Base-by-base conservation (phyloP, 257 asterid species). In the Ocimum tenuiflorum region DNA sequence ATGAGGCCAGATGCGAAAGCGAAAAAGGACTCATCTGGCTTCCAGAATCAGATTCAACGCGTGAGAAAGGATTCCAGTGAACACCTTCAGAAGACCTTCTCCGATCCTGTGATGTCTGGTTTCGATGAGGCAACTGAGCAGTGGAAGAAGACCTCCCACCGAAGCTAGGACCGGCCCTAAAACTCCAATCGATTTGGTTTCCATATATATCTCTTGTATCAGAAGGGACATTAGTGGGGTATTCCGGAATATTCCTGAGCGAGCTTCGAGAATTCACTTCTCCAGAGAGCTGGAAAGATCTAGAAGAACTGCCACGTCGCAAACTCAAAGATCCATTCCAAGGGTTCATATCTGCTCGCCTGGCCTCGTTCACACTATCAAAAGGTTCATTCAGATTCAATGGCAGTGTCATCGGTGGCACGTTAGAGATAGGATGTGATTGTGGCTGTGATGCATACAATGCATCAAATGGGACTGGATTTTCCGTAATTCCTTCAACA, bases 121-220 rank as follows among this genome's bases (percentile, higher is more conserved):
- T 75, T 70, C 78, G 91, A 76, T 71, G 82, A 67, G 86, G 78
- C 50, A 69, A 67, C 95, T 88, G 73, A 50, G 69, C 60, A 27
- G 73, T 4, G 10, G 82, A 75, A 71, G 69, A 75, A 35, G 86
- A 19, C 13, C 68, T 69, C 15, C 65, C 71, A 60, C 84, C 70
- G 36, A 86, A 75, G 69, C 77, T 45, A 6, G 80, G 59, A 20
- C 77, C 79, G 11, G 45, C 31, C 24, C 69, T 68, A 65, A 79
- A 81, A 69, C 86, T 77, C 95, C 94, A 85, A 59, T 71, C 84
- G n/a, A 83, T 75, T 54, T 86, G 83, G 29, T 86, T 88, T 51
- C 60, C 84, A 49, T 57, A 47, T 29, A 71, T 20, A 70, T 68
- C 76, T 79, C 80, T 78, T n/a, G 84, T 65, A 75, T 82, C 94